Base-by-base conservation (phyloP, 305 asterid genomes). In the Fraxinus baroniana region DNA sequence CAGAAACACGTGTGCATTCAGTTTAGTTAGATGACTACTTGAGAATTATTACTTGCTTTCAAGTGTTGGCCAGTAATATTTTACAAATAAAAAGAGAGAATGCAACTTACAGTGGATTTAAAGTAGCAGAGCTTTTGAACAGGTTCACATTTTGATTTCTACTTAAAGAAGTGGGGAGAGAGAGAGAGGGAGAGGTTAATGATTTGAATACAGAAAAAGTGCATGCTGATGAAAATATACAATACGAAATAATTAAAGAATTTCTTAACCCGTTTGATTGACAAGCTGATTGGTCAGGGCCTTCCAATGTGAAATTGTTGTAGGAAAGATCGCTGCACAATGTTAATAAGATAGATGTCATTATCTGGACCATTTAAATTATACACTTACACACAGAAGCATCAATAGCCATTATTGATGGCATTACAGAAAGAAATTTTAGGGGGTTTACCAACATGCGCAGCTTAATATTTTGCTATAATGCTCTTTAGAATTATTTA, bases 221-320 rank as follows among this genome's bases (percentile, higher is more conserved):
- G 24, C 24, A 39, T 68, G 79, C 68, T 76, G 78, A 76, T 78
- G 62, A 76, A 80, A 41, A 81, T 37, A 73, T 28, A 33, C 79
- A 76, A 28, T 37, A 68, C 49, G 74, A 80, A 64, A 12, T 32
- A 46, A 10, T 37, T 72, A 80, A 84, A 24, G 68, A 82, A 77
- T 86, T 75, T 76, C 20, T 94, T 85, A 57, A 94, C 99, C 77
- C 81, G 90, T 92, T 87, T 75, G 79, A 85, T 81, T 77, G 97
- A 86, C 99, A 95, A 82, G 97, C 92, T 77, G 93, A 87, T 76
- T 85, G 91, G 17, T 89, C 95, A 18, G 92, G 89, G 84, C 93
- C 97, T 90, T 88, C 90, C 93, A 89, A 90, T 7, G 97, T 92
- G 81, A 95, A 94, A 84, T 95, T 95, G 83, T 95, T 95, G 93